Conservation (phyloP, 306 rosid genomes). For the Dalbergia cultrata region DNA sequence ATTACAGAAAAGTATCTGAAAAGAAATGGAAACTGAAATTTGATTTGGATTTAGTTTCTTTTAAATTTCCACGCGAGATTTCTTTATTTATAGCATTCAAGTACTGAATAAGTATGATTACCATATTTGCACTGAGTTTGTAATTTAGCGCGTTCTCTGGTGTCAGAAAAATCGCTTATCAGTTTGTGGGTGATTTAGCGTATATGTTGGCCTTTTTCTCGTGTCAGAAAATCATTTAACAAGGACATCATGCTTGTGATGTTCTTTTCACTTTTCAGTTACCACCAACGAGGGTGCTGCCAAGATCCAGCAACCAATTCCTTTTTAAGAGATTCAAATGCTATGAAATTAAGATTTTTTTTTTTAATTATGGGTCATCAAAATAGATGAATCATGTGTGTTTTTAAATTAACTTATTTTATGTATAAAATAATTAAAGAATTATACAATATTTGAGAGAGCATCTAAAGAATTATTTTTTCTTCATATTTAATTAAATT, state of each 20-base stretch:
- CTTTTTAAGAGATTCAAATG: constrained; percentile 8
- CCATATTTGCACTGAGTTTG: not conserved
- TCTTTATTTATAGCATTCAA: too few species aligned
- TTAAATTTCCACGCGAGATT: too few species aligned
- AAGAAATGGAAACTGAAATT: too few species aligned
- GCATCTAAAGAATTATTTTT: too few species aligned
- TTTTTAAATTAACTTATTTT: too few species aligned
- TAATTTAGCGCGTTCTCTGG: not conserved
- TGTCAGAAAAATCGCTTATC: not conserved
- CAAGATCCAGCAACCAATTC: constrained; percentile 3
- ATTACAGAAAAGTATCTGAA: too few species aligned
- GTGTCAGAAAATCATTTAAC: constrained; percentile 50
- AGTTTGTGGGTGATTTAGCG: not conserved
- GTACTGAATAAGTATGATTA: too few species aligned
- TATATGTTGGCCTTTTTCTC: not conserved
- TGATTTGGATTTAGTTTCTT: too few species aligned
- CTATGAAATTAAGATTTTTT: not conserved
- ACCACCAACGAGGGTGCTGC: constrained; percentile 14
- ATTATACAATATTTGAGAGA: not conserved
- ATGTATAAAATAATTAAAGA: too few species aligned
- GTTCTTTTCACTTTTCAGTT: constrained; percentile 33
- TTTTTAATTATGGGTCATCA: too few species aligned
- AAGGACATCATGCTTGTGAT: constrained; percentile 48
- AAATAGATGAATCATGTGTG: not conserved
- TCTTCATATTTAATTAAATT: too few species aligned